A percentile compares a stretch with the other conserved stretches of the same genome.
phyloP scores from a whole-genome alignment of 192 early-diverging fungal genomes.

The Dissophora ornata region DNA sequence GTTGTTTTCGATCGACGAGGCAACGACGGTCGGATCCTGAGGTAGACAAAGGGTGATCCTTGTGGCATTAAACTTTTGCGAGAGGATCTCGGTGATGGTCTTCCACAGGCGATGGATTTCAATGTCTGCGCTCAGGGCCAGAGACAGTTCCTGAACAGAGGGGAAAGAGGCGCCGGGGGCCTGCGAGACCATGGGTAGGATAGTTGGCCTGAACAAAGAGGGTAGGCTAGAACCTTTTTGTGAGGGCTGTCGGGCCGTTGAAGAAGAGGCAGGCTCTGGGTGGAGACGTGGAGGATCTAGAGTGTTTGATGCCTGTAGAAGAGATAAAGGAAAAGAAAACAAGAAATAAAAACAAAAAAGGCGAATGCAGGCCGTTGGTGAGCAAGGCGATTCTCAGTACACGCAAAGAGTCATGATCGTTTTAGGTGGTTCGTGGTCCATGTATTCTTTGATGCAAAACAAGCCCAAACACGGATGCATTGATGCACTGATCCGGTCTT shows the following conservation, averaged over 20 bases:
- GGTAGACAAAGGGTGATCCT: slow-evolving; percentile 42
- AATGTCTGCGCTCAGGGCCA: slow-evolving; percentile 42
- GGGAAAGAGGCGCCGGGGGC: slow-evolving; percentile 22
- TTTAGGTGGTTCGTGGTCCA: too few species aligned
- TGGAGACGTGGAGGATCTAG: neutral
- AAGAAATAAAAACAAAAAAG: too few species aligned
- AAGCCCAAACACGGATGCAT: too few species aligned
- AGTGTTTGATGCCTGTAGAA: neutral
- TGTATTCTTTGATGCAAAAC: too few species aligned
- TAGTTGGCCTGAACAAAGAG: neutral
- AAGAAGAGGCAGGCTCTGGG: neutral
- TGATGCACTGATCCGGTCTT: too few species aligned
- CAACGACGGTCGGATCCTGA: slow-evolving; percentile 29
- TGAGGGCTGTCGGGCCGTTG: neutral
- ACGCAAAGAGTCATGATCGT: neutral
- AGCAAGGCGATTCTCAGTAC: neutral
- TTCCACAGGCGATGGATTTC: slow-evolving; percentile 46
- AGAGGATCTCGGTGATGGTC: slow-evolving; percentile 47
- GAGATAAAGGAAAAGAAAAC: neutral
- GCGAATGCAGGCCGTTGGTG: too few species aligned
- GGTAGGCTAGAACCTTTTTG: neutral
- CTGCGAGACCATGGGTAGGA: slow-evolving; percentile 18
- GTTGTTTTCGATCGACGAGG: slow-evolving; percentile 28
- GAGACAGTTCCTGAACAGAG: slow-evolving; percentile 44
- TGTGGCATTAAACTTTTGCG: slow-evolving; percentile 42